phyloP scores from a whole-genome alignment of 208 protist species.

The Trypanosoma vivax region DNA sequence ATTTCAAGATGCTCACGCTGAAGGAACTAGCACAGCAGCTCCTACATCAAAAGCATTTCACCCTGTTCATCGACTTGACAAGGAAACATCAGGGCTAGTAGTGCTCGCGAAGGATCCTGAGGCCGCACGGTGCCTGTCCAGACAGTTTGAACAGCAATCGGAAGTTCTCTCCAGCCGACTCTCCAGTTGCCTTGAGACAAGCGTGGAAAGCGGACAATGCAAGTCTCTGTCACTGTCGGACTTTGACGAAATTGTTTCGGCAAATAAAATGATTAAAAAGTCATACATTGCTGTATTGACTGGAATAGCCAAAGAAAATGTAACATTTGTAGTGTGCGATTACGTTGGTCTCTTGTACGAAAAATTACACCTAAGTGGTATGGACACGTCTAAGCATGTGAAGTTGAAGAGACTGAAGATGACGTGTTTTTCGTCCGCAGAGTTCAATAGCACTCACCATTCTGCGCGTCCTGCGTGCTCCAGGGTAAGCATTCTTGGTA shows the following conservation, averaged over 20 bases:
- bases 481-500: conserved; percentile 37
- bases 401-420: conserved; percentile 78
- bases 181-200: not conserved
- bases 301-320: conserved; percentile 21
- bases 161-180: conserved; percentile 7
- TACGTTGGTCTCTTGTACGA: conserved; percentile 45
- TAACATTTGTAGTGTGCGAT: conserved; percentile 38
- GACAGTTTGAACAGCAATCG: conserved; percentile 51
- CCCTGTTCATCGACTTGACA: conserved; percentile 80
- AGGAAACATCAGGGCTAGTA: conserved; percentile 82
- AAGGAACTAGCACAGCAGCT: not conserved
- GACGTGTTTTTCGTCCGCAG: conserved; percentile 33
- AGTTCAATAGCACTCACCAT: not conserved
- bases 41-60: not conserved
- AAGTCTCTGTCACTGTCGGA: not conserved
- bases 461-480: conserved; percentile 30
- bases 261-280: conserved; percentile 40
- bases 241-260: conserved; percentile 29
- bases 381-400: conserved; percentile 18
- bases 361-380: conserved; percentile 19
- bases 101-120: conserved; percentile 35
- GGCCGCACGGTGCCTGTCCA: conserved; percentile 29
- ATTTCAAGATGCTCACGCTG: too few species aligned
- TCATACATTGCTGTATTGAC: conserved; percentile 53
- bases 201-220: not conserved